These are phyloP conservation scores for Penicillium sp. DNA, from an alignment of 2,329 filamentous ascomycete genomes.

Conservation along the genomic window DNA sequence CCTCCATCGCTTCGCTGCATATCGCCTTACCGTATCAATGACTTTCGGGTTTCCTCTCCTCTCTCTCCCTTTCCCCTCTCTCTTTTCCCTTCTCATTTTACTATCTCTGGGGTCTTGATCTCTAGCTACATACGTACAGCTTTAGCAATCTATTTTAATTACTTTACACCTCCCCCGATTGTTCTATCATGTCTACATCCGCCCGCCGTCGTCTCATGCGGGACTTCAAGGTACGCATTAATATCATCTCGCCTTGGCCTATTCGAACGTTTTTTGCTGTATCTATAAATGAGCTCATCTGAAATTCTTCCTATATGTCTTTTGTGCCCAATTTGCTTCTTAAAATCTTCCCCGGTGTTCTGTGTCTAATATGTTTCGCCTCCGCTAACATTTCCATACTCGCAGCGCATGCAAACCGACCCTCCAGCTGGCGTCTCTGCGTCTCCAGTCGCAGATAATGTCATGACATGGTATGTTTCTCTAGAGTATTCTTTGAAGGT, in stretches of 20 bases:
- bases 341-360: neutral
- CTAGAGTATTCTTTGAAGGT: neutral
- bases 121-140: neutral
- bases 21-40: constrained; percentile 1
- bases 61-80: neutral
- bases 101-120: neutral
- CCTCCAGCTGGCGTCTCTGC: constrained; percentile 95
- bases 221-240: constrained; percentile 83
- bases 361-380: constrained; percentile 2
- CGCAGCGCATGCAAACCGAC: constrained; percentile 96
- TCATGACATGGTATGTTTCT: constrained; percentile 39
- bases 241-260: neutral
- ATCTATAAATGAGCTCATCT: neutral
- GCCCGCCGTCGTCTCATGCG: constrained; percentile 96
- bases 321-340: neutral
- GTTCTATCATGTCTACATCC: constrained; percentile 73
- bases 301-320: neutral
- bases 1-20: constrained; percentile 13
- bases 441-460: constrained; percentile 72
- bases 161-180: neutral
- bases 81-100: neutral
- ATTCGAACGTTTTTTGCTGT: neutral
- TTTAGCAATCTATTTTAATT: neutral
- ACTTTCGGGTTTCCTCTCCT: neutral
- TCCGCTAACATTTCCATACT: constrained; percentile 15